Conservation (phyloP, 129 eudicot species). For the Artemisia annua region DNA sequence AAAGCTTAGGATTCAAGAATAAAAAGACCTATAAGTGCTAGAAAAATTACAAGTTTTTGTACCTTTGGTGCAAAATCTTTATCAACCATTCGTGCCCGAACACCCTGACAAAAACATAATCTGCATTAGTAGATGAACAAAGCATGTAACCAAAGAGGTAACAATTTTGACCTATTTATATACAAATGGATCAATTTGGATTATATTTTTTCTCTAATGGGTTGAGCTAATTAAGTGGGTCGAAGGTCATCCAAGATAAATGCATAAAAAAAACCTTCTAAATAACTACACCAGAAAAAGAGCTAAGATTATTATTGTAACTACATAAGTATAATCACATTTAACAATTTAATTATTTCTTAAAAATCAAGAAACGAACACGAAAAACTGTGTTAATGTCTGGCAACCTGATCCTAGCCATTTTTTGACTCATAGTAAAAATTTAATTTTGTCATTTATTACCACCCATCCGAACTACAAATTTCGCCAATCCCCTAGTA, state of each 20-base stretch:
- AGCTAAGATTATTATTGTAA: not conserved
- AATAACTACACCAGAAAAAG: not conserved
- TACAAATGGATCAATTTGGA: too few species aligned
- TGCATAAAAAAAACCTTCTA: not conserved
- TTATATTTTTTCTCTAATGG: too few species aligned
- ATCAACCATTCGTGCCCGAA: constrained; percentile 73
- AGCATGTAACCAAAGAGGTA: not conserved
- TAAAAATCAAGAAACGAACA: too few species aligned
- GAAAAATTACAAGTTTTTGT: not conserved
- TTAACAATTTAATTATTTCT: too few species aligned
- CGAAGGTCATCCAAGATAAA: too few species aligned
- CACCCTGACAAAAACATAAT: constrained; percentile 46
- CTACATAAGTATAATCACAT: not conserved
- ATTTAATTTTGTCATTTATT: too few species aligned
- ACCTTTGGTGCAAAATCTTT: too few species aligned
- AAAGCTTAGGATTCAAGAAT: not conserved
- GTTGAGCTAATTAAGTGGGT: too few species aligned
- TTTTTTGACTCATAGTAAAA: too few species aligned
- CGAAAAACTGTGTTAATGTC: too few species aligned
- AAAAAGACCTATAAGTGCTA: not conserved
- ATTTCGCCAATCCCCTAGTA: not conserved
- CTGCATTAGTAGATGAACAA: not conserved
- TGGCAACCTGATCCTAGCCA: too few species aligned
- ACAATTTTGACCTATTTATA: too few species aligned
- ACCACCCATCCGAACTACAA: not conserved